These are phyloP conservation scores for Cyberlindnera nakhonratchasimensis DNA, from an alignment of 805 yeast species.

Conservation along the genomic window DNA sequence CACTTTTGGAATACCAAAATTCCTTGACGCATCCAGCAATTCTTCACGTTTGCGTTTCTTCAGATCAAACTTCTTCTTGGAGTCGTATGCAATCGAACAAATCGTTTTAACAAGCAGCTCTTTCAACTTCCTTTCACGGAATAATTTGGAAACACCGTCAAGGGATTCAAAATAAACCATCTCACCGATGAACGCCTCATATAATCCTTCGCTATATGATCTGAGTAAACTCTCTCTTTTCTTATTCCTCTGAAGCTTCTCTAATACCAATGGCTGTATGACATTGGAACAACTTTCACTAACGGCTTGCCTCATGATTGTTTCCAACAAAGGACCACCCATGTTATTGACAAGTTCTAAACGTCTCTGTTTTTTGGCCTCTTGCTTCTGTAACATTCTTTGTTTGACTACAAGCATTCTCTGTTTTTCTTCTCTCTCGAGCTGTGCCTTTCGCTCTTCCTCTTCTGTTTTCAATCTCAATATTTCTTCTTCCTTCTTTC, in stretches of 20 bases:
- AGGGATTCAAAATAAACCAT: constrained; percentile 41
- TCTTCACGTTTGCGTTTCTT: constrained; percentile 42
- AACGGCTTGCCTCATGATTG: constrained; percentile 22
- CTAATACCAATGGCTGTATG: constrained; percentile 12
- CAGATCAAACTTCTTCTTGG: constrained; percentile 26
- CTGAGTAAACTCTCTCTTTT: constrained; percentile 32
- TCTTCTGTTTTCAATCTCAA: constrained; percentile 11
- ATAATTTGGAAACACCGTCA: constrained; percentile 43
- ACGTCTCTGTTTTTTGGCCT: constrained; percentile 14
- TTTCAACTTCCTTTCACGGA: constrained; percentile 34
- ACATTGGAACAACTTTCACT: constrained; percentile 16
- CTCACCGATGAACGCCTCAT: constrained; percentile 59
- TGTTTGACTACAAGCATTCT: constrained; percentile 16
- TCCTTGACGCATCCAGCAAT: constrained; percentile 30
- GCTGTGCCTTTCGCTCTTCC: constrained; percentile 8
- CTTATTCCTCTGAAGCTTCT: constrained; percentile 14
- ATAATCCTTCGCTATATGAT: constrained; percentile 48
- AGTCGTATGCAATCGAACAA: constrained; percentile 25
- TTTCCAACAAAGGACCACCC: neutral
- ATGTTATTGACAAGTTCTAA: constrained; percentile 15
- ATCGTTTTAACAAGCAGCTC: constrained; percentile 33
- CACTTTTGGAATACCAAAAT: constrained; percentile 33
- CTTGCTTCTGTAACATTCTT: constrained; percentile 18
- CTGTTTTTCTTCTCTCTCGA: constrained; percentile 11
- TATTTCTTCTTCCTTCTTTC: constrained; percentile 2